Evolutionary conservation across 1,284 basidiomycete genomes (phyloP), one percentile per base, ranked within the genome.

Genomic region (Trichosporon coremiiforme): DNA sequence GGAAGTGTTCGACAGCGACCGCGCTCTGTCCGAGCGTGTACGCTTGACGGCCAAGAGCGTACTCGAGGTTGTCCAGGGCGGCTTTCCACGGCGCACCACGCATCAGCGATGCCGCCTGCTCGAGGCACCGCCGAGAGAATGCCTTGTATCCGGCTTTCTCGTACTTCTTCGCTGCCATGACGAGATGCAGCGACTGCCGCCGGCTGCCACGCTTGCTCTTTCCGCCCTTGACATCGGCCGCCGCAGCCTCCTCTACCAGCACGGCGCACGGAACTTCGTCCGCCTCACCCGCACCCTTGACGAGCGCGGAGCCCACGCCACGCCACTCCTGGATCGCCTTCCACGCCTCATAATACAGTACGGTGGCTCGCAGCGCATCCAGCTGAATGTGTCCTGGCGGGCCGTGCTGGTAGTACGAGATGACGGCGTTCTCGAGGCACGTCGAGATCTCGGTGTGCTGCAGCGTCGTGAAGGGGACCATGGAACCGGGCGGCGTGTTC

Each of bases 241-340:
- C 64, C 0, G 86, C 86, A 0, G 87, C 86, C 74, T 86, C 85
- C 72, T 87, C 86, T 6, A 87, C 78, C 68, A 87, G 75, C 10
- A 87, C 79, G 0, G 86, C 86, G 13, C 83, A 80, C 0, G 85
- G 80, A 2, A 87, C 81, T 72, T 88, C 87, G 33, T 87, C 86
- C 0, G 76, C 80, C 64, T 83, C 80, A 9, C 82, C 82, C 0
- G 84, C 83, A 0, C 80, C 77, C 35, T 78, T 75, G 4, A 84
- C 76, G 4, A 86, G 74, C 0, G 79, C 79, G 1, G 70, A 65
- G 0, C 80, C 77, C 0, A 83, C 80, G 0, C 78, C 75, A 17
- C 80, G 72, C 78, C 78, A 83, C 68, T 85, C 82, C n/a, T 76
- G 77, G 12, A 82, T 75, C 8, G 75, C 71, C 67, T 77, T 78